Conservation (phyloP, 306 rosid genomes). For the Dalbergia cochinchinensis region DNA sequence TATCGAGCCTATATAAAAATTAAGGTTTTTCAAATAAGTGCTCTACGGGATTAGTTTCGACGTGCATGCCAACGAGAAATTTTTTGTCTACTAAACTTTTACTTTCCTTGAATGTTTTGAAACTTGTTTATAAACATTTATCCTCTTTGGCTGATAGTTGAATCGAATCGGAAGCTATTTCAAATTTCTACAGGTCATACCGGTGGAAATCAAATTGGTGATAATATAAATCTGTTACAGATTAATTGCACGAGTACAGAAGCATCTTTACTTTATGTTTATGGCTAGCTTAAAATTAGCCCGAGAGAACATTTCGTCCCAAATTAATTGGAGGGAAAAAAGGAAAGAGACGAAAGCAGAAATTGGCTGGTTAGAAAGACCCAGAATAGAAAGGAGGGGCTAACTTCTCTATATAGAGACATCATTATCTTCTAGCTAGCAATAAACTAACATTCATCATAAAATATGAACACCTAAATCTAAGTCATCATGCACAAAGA, state of each 20-base stretch:
- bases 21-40: no score
- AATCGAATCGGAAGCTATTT: background rate
- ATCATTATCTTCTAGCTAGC: no score
- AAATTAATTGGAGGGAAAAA: background rate
- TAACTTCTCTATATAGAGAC: no score
- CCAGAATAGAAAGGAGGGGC: background rate
- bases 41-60: slow-evolving; percentile 27
- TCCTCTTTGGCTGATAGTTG: slow-evolving; percentile 7
- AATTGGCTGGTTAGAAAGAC: slow-evolving; percentile 21
- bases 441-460: no score
- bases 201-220: slow-evolving; percentile 10
- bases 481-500: no score
- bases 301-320: slow-evolving; percentile 16
- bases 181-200: slow-evolving; percentile 13
- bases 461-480: no score
- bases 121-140: background rate
- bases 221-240: background rate
- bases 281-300: background rate
- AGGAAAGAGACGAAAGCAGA: background rate
- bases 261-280: background rate
- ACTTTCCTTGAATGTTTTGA: background rate
- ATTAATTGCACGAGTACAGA: background rate
- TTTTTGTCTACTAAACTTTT: background rate
- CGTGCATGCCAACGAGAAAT: slow-evolving; percentile 40
- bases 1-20: no score